Percentiles rank a stretch among this genome's conserved stretches.
These are phyloP conservation scores for Mycena vitilis DNA, from an alignment of 768 basidiomycete species.

Conservation along the genomic window DNA sequence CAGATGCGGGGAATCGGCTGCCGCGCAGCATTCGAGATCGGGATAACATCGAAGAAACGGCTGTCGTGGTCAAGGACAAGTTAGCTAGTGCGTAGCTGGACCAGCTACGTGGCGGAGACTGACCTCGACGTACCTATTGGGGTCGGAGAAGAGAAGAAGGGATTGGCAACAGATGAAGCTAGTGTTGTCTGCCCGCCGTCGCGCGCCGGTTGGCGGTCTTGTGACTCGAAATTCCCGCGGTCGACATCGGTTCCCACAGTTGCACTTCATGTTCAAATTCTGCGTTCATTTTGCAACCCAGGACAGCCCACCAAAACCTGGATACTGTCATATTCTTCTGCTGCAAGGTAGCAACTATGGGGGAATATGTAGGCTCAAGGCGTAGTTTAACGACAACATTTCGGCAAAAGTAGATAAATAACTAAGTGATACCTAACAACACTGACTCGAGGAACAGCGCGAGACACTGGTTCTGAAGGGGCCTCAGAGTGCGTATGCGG, in stretches of 20 bases:
- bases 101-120: constrained; percentile 23
- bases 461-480: too few species aligned
- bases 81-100: neutral
- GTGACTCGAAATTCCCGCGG: neutral
- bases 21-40: constrained; percentile 27
- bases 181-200: neutral
- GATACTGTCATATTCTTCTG: too few species aligned
- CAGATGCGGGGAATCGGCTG: constrained; percentile 10
- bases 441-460: too few species aligned
- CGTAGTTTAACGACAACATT: too few species aligned
- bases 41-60: constrained; percentile 25
- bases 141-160: neutral
- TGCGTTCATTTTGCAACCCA: too few species aligned
- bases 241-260: too few species aligned
- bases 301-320: too few species aligned
- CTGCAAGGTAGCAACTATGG: too few species aligned
- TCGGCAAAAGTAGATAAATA: too few species aligned
- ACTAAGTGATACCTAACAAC: too few species aligned
- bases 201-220: neutral
- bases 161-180: neutral
- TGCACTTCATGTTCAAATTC: too few species aligned
- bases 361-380: too few species aligned
- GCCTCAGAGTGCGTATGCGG: neutral
- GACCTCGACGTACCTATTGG: neutral
- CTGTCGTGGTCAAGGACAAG: constrained; percentile 16